Conservation (phyloP, 352 stramenopile species). For the Phytophthora cactorum region DNA sequence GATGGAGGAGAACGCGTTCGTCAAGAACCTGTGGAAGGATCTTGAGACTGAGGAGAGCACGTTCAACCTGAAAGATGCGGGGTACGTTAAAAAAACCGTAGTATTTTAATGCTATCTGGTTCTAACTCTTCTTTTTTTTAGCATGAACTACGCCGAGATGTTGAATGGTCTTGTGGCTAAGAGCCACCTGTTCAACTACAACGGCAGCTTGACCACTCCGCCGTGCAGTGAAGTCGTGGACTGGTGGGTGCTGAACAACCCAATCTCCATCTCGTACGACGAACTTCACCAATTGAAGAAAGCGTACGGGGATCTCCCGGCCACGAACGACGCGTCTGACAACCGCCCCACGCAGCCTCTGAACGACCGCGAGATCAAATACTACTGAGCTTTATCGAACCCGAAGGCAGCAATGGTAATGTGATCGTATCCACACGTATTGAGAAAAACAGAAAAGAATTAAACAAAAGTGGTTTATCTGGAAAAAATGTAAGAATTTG, state of each 20-base stretch:
- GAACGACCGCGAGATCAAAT: slow-evolving; percentile 54
- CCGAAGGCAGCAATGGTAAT: background rate
- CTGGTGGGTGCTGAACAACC: slow-evolving; percentile 70
- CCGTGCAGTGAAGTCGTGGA: slow-evolving; percentile 63
- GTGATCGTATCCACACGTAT: background rate
- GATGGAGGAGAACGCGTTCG: slow-evolving; percentile 46
- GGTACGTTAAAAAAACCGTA: slow-evolving; percentile 1
- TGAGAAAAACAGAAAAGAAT: background rate
- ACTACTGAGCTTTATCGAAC: slow-evolving; percentile 34
- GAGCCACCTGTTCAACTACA: slow-evolving; percentile 73
- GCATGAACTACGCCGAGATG: slow-evolving; percentile 60
- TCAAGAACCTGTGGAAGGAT: slow-evolving; percentile 53
- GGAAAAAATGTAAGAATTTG: too few species aligned
- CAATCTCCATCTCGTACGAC: slow-evolving; percentile 47
- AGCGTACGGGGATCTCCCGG: slow-evolving; percentile 41
- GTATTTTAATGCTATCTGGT: background rate
- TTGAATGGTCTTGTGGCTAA: slow-evolving; percentile 54
- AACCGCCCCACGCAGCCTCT: slow-evolving; percentile 61
- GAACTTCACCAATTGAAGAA: slow-evolving; percentile 43
- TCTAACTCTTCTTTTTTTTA: background rate
- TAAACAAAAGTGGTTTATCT: background rate
- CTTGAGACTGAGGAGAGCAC: slow-evolving; percentile 42
- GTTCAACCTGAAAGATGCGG: slow-evolving; percentile 46
- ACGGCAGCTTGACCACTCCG: slow-evolving; percentile 63
- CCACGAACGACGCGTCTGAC: slow-evolving; percentile 44